Evolutionary conservation across 2,329 filamentous ascomycete genomes (phyloP).

Genomic region (Monilinia fructigena): DNA sequence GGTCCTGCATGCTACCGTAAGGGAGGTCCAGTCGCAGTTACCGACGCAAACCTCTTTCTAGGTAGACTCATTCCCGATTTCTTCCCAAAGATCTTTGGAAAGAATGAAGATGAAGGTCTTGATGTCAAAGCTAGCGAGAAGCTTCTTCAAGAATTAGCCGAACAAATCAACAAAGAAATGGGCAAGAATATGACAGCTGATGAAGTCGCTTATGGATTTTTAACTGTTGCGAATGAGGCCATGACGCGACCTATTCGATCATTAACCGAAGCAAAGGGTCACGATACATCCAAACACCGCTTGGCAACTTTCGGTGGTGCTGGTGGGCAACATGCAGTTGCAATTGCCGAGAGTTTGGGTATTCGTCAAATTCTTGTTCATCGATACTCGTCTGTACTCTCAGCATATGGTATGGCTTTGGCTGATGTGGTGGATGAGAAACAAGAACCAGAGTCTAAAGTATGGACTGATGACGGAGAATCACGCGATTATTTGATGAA

Average conservation of each 20-base stretch:
- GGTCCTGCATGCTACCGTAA: conserved; percentile 90
- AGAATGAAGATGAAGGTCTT: conserved; percentile 78
- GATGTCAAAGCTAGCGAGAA: conserved; percentile 73
- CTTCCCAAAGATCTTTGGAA: conserved; percentile 93
- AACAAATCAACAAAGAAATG: conserved; percentile 75
- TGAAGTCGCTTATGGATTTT: conserved; percentile 84
- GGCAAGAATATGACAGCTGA: conserved; percentile 72
- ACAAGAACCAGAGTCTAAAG: conserved; percentile 70
- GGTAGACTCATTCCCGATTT: conserved; percentile 84
- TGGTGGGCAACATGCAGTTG: conserved; percentile 88
- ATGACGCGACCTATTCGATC: conserved; percentile 90
- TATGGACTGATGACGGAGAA: conserved; percentile 59
- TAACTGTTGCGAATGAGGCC: conserved; percentile 86
- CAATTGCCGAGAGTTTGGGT: conserved; percentile 80
- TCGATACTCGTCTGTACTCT: conserved; percentile 83
- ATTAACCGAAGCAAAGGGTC: conserved; percentile 87
- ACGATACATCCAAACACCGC: conserved; percentile 87
- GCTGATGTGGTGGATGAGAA: conserved; percentile 91
- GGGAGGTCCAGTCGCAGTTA: conserved; percentile 83
- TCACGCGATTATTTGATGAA: conserved; percentile 61
- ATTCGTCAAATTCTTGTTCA: conserved; percentile 85
- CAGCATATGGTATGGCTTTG: conserved; percentile 88
- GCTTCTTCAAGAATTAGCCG: conserved; percentile 72
- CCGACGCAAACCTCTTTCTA: conserved; percentile 84
- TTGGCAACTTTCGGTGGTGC: conserved; percentile 90